phyloP scores from a whole-genome alignment of 2,329 filamentous ascomycete species.

The Colletotrichum sp. region DNA sequence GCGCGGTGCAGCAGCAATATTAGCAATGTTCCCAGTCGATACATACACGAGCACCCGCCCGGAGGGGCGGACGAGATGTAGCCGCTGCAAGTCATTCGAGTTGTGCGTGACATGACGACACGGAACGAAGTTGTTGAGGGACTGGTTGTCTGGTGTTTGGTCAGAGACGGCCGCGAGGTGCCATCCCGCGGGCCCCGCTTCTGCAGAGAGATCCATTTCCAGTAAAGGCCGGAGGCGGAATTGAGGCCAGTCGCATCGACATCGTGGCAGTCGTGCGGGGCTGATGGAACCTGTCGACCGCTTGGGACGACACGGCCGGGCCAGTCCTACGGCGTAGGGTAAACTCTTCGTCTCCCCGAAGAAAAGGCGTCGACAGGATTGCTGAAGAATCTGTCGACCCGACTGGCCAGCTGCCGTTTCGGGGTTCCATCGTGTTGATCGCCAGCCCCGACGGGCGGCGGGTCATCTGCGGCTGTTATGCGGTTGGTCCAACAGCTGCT shows the following conservation, averaged over 20 bases:
- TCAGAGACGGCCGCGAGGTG: background rate
- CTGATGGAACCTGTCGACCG: background rate
- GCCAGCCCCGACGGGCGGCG: background rate
- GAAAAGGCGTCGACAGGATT: background rate
- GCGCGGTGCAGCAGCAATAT: background rate
- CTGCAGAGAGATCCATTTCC: slow-evolving; percentile 12
- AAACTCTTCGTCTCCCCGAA: background rate
- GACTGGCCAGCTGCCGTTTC: slow-evolving; percentile 11
- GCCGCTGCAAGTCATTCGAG: slow-evolving; percentile 21
- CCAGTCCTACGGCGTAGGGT: background rate
- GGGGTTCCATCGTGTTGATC: slow-evolving; percentile 8
- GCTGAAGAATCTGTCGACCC: slow-evolving; percentile 8
- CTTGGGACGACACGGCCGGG: background rate
- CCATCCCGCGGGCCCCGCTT: slow-evolving; percentile 1
- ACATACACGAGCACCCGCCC: background rate
- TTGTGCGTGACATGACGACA: slow-evolving; percentile 15
- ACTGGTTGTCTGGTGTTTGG: background rate
- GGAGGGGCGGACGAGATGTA: slow-evolving; percentile 3
- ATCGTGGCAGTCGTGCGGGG: slow-evolving; percentile 8
- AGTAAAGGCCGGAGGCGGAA: slow-evolving; percentile 10
- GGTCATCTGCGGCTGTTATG: slow-evolving; percentile 17
- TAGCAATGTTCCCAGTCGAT: background rate
- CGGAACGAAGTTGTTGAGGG: background rate
- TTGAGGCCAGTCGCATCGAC: slow-evolving; percentile 13
- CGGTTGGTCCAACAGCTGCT: slow-evolving; percentile 6